Conservation (phyloP, 345 rosid species). For the Rhizophora mangle region DNA sequence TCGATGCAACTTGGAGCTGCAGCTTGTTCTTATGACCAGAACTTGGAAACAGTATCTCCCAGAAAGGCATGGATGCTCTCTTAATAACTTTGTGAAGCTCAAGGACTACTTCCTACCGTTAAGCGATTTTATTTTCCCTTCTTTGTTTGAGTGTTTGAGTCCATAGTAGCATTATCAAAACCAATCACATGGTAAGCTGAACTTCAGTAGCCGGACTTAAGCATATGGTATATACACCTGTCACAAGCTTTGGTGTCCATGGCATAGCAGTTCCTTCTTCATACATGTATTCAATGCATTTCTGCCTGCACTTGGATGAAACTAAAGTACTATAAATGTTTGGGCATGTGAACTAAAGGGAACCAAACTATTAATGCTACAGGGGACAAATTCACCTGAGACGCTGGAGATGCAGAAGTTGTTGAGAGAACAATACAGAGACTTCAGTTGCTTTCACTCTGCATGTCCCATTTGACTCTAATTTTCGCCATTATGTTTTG, state of each 20-base stretch:
- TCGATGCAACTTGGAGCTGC: constrained; percentile 60
- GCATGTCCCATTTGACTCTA: constrained; percentile 51
- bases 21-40: constrained; percentile 21
- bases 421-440: constrained; percentile 39
- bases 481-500: constrained; percentile 28
- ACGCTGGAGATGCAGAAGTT: constrained; percentile 34
- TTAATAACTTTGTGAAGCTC: background rate
- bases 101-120: background rate
- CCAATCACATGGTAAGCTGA: background rate
- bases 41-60: constrained; percentile 19
- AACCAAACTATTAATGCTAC: constrained; percentile 22
- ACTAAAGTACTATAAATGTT: background rate
- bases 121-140: background rate
- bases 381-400: constrained; percentile 45
- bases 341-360: constrained; percentile 6
- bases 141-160: background rate
- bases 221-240: too few species aligned
- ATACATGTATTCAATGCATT: background rate
- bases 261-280: background rate
- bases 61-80: constrained; percentile 28
- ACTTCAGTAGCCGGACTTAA: background rate
- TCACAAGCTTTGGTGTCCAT: background rate
- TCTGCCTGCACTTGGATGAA: background rate
- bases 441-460: constrained; percentile 30
- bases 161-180: constrained; percentile 3